A percentile compares a stretch with the other conserved stretches of the same genome.
These are phyloP conservation scores for Panicum hallii DNA, from an alignment of 202 grass and related monocot species.

Conservation along the genomic window DNA sequence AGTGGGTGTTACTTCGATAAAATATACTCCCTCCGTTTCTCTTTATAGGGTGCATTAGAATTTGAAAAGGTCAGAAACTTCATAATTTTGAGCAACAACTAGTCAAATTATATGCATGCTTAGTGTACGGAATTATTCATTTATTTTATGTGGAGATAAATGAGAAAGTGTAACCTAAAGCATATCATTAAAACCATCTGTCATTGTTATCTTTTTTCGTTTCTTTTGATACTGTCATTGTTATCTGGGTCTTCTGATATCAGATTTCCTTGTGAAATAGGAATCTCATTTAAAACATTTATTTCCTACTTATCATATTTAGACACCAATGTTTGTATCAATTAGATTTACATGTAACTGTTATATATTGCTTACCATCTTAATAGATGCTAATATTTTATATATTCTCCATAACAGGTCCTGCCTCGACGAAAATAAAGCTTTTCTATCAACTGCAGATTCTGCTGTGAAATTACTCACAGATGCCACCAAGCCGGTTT, in stretches of 20 bases:
- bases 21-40: not conserved
- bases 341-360: conserved; percentile 33
- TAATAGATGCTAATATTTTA: conserved; percentile 36
- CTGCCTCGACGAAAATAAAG: conserved; percentile 85
- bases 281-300: conserved; percentile 22
- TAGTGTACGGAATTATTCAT: not conserved
- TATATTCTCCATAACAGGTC: conserved; percentile 68
- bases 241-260: conserved; percentile 16
- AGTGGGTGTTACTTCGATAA: conserved; percentile 9
- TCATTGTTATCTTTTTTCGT: too few species aligned
- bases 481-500: conserved; percentile 68
- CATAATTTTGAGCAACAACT: not conserved
- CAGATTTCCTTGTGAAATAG: conserved; percentile 13
- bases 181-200: not conserved
- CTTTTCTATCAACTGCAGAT: conserved; percentile 92
- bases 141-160: conserved; percentile 12
- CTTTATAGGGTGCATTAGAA: not conserved
- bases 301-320: conserved; percentile 24
- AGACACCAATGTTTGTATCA: not conserved
- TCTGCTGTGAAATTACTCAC: conserved; percentile 74
- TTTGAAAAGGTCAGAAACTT: not conserved
- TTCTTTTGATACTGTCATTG: not conserved
- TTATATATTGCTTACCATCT: conserved; percentile 37
- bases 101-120: not conserved
- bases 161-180: not conserved